Percentiles rank a stretch among this genome's conserved stretches.
Evolutionary conservation across 768 basidiomycete genomes (phyloP).

Genomic region (Harrya chromipes): DNA sequence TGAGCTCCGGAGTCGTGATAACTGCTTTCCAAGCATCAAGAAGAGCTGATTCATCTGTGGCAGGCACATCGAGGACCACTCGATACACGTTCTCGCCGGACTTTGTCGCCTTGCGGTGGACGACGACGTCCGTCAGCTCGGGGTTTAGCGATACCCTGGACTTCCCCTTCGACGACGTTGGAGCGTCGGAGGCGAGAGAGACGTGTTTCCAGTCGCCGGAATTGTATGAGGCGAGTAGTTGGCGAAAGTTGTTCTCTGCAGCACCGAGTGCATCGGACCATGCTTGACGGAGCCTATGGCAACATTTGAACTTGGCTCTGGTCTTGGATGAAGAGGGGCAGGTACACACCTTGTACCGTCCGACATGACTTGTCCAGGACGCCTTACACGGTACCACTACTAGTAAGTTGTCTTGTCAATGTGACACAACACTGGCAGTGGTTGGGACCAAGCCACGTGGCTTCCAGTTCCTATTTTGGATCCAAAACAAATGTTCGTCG

Average conservation of each 20-base stretch:
- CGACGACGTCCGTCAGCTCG: conserved; percentile 66
- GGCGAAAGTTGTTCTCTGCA: conserved; percentile 76
- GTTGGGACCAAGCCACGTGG: background rate
- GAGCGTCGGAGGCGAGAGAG: conserved; percentile 40
- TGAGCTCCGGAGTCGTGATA: conserved; percentile 79
- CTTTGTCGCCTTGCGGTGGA: conserved; percentile 71
- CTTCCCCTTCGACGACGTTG: conserved; percentile 58
- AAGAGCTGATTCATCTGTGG: conserved; percentile 50
- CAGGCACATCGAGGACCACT: conserved; percentile 75
- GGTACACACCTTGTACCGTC: conserved; percentile 58
- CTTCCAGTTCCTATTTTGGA: background rate
- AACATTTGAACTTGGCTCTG: background rate
- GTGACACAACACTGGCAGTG: too few species aligned
- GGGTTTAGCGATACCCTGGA: conserved; percentile 48
- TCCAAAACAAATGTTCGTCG: too few species aligned
- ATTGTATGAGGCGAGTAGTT: conserved; percentile 67
- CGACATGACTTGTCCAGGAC: conserved; percentile 35
- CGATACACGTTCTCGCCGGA: conserved; percentile 77
- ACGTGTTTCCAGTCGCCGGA: conserved; percentile 83
- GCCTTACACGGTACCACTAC: too few species aligned
- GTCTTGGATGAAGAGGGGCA: background rate
- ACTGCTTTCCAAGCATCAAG: conserved; percentile 81
- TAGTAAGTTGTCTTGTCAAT: too few species aligned
- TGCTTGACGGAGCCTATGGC: conserved; percentile 69
- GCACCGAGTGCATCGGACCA: conserved; percentile 75